Evolutionary conservation across 257 asterid genomes (phyloP).

Genomic region (Salvia rosmarinus): DNA sequence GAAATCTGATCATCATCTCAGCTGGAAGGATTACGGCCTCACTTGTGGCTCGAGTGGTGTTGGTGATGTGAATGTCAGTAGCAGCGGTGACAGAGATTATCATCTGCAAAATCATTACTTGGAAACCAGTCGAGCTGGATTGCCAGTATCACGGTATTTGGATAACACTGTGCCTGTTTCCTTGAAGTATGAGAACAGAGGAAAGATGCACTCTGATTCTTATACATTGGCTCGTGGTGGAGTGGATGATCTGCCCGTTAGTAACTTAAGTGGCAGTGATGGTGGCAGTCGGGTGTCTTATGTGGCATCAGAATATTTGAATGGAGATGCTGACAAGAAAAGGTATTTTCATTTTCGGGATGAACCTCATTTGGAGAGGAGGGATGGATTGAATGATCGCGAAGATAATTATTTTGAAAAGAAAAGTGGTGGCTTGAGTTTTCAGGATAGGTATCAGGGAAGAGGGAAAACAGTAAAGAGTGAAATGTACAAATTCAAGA

Average conservation of each 20-base stretch:
- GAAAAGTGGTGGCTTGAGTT: constrained; percentile 38
- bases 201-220: constrained; percentile 42
- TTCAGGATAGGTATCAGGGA: constrained; percentile 38
- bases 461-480: constrained; percentile 36
- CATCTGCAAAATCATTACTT: constrained; percentile 26
- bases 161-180: constrained; percentile 37
- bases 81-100: constrained; percentile 42
- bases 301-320: constrained; percentile 38
- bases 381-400: constrained; percentile 38
- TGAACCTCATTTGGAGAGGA: constrained; percentile 39
- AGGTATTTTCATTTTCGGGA: constrained; percentile 32
- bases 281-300: constrained; percentile 34
- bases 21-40: constrained; percentile 26
- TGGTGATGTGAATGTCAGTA: constrained; percentile 34
- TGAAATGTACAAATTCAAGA: constrained; percentile 28
- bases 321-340: constrained; percentile 37
- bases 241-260: constrained; percentile 29
- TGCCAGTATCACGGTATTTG: constrained; percentile 29
- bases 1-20: constrained; percentile 34
- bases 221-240: constrained; percentile 42
- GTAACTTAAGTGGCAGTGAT: constrained; percentile 35
- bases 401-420: constrained; percentile 36
- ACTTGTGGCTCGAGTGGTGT: constrained; percentile 35
- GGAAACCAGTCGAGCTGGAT: constrained; percentile 35
- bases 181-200: constrained; percentile 45